Evolutionary conservation across 441 rosid species (phyloP), one percentile per base, ranked within the genome.

Genomic region (Croton laevigatus): DNA sequence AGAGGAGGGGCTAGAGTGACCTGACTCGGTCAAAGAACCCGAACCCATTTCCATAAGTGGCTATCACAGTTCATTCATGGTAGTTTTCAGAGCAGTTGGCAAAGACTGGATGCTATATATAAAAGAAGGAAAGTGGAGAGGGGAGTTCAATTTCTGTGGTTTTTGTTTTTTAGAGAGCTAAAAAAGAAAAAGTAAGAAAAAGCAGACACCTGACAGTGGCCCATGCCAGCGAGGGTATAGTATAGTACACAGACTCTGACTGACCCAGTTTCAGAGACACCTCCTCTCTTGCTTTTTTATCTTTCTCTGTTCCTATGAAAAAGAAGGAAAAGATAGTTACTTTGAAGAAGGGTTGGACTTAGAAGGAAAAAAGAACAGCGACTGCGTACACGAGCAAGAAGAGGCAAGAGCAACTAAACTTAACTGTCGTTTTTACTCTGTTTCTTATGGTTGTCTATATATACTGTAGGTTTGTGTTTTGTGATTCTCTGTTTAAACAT

Each of bases 1-100:
- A 73, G 86, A 74, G 16, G 78, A 53, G 0, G 75, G 23, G 27
- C 65, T 64, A 60, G 78, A 72, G 62, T 79, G 73, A 74, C 80
- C 83, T 3, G 85, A 81, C 66, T 83, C 82, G 1, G 81, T 71
- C 58, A 84, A 68, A 27, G 83, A 83, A 77, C 81, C 85, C 32
- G 89, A 82, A 81, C 81, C 88, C 77, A 68, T 84, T 79, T 88
- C 86, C 90, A 82, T 83, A 64, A 57, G 51, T 53, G 71, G 58
- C 22, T 57, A 42, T 73, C 54, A 66, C 64, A 59, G 71, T 53
- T 61, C 59, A 53, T 52, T 53, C 71, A 66, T 75, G 75, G 74
- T 16, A 14, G 59, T 32, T 1, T 6, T 57, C 45, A 58, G 12
- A 68, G 68, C 37, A 66, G 66, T 16, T 72, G 49, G 38, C 51